Evolutionary conservation across 805 yeast genomes (phyloP), one percentile per base, ranked within the genome.

Genomic region (Candida nitratophila): DNA sequence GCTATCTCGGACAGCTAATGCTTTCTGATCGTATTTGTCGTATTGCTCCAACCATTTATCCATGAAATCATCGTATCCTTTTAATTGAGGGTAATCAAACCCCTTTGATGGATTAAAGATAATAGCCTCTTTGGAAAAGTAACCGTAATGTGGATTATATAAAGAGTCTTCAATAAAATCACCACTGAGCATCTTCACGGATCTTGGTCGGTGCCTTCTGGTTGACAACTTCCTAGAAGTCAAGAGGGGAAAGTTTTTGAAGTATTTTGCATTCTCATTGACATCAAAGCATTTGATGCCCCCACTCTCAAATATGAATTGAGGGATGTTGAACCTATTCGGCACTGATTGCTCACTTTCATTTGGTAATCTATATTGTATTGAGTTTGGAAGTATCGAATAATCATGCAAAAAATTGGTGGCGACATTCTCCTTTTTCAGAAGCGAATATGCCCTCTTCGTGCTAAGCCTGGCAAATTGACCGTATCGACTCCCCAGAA

Each of bases 131-230:
- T 79, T 75, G 1, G 88, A 73, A 53, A 87, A 87, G 60, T 87
- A 88, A 1, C 96, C 96, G 58, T 87, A 87, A 50, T 72, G 56
- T 0, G 91, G 88, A 61, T 88, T 85, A 58, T 87, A 87, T 52
- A 87, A 64, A 17, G 91, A 81, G 59, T 87, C 95, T 53, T 86
- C 95, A 45, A 87, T 88, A 62, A 84, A 88, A 54, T 86, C 95
- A 11, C 85, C 67, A 0, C 82, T 64, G n/a, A 81, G 65, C 90
- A 87, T 82, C 57, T 83, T 82, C 7, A 79, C 74, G 24, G 73
- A 70, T 29, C 51, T 65, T 0, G 96, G 95, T 29, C 90, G 64
- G 40, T 56, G 59, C 51, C 53, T 64, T 53, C 65, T 52, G 32
- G 57, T 60, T 4, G 65, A 51, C 14, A 76, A 59, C 43, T 57